Conservation (phyloP, 352 stramenopile genomes). For the Globisporangium orthogonon region DNA sequence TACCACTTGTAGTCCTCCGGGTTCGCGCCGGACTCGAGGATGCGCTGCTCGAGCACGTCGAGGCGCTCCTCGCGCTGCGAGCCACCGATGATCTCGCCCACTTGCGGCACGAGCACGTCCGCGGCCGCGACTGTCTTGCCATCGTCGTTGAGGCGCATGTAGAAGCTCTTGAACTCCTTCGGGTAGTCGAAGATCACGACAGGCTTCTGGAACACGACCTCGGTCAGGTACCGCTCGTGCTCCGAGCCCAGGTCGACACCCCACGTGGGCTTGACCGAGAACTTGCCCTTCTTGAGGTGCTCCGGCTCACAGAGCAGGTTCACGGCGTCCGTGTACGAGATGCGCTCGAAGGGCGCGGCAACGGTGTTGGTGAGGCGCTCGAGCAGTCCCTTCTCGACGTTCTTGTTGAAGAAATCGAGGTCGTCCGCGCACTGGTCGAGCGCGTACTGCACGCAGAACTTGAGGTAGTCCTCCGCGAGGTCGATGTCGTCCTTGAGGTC, state of each 20-base stretch:
- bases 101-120: constrained; percentile 95
- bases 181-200: constrained; percentile 99
- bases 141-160: constrained; percentile 98
- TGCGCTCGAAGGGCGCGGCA: constrained; percentile 52
- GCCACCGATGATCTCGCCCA: constrained; percentile 97
- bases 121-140: constrained; percentile 96
- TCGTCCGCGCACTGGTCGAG: constrained; percentile 91
- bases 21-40: constrained; percentile 66
- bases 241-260: constrained; percentile 96
- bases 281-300: constrained; percentile 84
- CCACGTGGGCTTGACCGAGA: constrained; percentile 88
- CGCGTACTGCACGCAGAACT: constrained; percentile 92
- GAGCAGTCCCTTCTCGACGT: constrained; percentile 86
- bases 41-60: constrained; percentile 81
- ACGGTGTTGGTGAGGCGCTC: constrained; percentile 48
- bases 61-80: constrained; percentile 95
- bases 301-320: constrained; percentile 82
- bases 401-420: constrained; percentile 93
- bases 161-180: constrained; percentile 99
- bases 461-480: constrained; percentile 95
- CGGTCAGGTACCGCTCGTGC: constrained; percentile 95
- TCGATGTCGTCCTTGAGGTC: constrained; percentile 92
- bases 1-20: constrained; percentile 95
- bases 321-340: constrained; percentile 95
- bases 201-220: constrained; percentile 82